A percentile compares a stretch with the other conserved stretches of the same genome.
These are phyloP conservation scores for Globisporangium takayamanum DNA, from an alignment of 352 stramenopile genomes.

Conservation along the genomic window DNA sequence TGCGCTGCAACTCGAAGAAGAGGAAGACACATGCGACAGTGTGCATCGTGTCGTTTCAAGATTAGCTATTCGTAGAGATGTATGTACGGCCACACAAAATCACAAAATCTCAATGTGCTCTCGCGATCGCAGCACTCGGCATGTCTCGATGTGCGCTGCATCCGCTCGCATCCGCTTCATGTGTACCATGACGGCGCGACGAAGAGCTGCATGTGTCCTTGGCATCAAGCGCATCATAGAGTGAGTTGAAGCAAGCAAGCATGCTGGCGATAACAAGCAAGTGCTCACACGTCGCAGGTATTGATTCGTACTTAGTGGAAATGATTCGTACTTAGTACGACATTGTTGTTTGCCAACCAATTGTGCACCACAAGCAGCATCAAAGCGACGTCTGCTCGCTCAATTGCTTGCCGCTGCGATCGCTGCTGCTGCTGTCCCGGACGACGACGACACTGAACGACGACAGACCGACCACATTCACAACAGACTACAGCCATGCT, in stretches of 20 bases:
- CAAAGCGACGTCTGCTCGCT: slow-evolving; percentile 3
- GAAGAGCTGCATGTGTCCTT: neutral
- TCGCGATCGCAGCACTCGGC: no score
- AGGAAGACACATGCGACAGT: no score
- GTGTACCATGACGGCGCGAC: neutral
- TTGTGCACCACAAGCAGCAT: neutral
- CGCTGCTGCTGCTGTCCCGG: neutral
- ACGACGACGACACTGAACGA: neutral
- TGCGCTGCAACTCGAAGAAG: no score
- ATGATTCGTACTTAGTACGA: slow-evolving; percentile 19
- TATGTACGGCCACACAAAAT: no score
- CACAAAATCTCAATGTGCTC: no score
- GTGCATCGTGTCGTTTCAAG: no score
- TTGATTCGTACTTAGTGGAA: neutral
- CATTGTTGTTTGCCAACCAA: slow-evolving; percentile 23
- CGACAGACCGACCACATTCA: neutral
- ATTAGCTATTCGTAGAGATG: no score
- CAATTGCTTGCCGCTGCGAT: neutral
- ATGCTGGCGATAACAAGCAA: neutral
- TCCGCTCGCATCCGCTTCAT: no score
- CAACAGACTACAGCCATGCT: slow-evolving; percentile 33
- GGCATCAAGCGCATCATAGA: neutral
- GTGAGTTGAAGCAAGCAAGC: neutral
- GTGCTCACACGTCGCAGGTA: slow-evolving; percentile 33
- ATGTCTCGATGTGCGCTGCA: no score